Conservation (phyloP, 345 rosid genomes). For the Populus simonii region DNA sequence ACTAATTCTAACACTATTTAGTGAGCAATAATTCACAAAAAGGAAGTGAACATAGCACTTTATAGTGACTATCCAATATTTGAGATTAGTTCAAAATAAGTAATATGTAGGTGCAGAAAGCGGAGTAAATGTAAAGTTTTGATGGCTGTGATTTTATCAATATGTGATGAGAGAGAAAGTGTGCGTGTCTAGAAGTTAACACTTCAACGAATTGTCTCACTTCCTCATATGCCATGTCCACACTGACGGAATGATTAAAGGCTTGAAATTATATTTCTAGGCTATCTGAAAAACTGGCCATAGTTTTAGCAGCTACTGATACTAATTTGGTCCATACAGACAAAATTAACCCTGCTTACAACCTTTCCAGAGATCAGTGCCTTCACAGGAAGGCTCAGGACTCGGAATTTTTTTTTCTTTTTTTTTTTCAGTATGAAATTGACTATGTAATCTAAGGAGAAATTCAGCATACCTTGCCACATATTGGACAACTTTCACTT, state of each 20-base stretch:
- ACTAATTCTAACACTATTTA: background rate
- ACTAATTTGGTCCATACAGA: background rate
- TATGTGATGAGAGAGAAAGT: background rate
- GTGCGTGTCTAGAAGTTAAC: background rate
- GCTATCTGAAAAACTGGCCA: background rate
- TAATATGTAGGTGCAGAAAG: background rate
- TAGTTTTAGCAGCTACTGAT: background rate
- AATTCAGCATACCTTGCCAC: slow-evolving; percentile 51
- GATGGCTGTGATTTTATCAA: background rate
- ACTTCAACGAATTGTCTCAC: background rate
- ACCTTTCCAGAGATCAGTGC: background rate
- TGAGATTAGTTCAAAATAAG: background rate
- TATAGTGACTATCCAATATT: background rate
- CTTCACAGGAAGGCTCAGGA: background rate
- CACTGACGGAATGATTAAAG: background rate
- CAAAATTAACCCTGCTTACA: background rate
- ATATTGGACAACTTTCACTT: slow-evolving; percentile 68
- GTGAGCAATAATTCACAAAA: background rate
- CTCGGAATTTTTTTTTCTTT: background rate
- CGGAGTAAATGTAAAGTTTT: background rate
- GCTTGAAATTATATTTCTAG: background rate
- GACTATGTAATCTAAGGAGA: background rate
- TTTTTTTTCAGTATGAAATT: background rate
- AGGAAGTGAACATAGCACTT: background rate
- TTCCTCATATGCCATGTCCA: background rate